Conservation (phyloP, 2,329 filamentous ascomycete species). For the Thelonectria blattea region DNA sequence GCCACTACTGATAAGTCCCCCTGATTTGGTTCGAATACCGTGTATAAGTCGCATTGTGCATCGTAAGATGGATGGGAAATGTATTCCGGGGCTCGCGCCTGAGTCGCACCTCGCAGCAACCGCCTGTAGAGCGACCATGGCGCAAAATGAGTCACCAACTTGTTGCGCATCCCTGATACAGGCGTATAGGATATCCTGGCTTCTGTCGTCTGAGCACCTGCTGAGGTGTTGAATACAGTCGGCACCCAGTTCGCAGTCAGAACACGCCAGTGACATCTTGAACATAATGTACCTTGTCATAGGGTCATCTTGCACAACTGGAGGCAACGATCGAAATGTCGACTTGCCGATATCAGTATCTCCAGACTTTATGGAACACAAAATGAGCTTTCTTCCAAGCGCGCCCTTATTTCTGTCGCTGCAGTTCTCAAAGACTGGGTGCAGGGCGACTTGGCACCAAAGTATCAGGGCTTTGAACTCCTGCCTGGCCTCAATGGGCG, state of each 20-base stretch:
- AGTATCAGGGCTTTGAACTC: slow-evolving; percentile 61
- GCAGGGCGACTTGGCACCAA: slow-evolving; percentile 76
- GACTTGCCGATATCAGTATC: slow-evolving; percentile 34
- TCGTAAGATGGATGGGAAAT: slow-evolving; percentile 47
- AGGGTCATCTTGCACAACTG: slow-evolving; percentile 62
- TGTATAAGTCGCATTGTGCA: slow-evolving; percentile 61
- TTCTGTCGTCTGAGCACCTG: slow-evolving; percentile 56
- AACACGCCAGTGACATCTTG: slow-evolving; percentile 68
- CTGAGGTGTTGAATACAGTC: slow-evolving; percentile 69
- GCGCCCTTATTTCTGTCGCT: slow-evolving; percentile 72
- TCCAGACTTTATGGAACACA: slow-evolving; percentile 65
- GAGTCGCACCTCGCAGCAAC: slow-evolving; percentile 39
- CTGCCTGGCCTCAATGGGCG: slow-evolving; percentile 59
- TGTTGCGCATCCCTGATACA: slow-evolving; percentile 80
- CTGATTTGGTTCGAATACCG: slow-evolving; percentile 47
- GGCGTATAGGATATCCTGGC: slow-evolving; percentile 72
- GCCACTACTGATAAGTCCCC: slow-evolving; percentile 5
- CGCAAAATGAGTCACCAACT: slow-evolving; percentile 64
- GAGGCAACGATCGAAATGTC: slow-evolving; percentile 64
- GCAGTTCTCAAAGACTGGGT: slow-evolving; percentile 68
- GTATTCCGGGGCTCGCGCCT: slow-evolving; percentile 29
- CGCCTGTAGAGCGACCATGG: slow-evolving; percentile 48
- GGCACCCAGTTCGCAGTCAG: slow-evolving; percentile 63
- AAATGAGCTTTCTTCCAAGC: slow-evolving; percentile 73
- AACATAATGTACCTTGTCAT: slow-evolving; percentile 78